Evolutionary conservation across 306 rosid species (phyloP).

Genomic region (Glycine soja): DNA sequence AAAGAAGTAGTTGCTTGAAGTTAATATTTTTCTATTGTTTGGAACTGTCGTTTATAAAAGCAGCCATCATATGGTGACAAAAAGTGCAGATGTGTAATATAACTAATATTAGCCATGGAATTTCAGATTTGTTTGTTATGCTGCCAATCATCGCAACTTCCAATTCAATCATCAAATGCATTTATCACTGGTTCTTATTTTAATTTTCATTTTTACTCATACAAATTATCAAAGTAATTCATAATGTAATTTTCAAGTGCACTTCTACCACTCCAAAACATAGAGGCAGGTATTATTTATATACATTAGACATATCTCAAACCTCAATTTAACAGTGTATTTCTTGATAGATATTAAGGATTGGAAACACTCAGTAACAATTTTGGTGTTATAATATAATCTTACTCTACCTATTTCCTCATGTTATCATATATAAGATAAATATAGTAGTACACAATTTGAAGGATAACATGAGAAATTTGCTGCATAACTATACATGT

Average conservation of each 20-base stretch:
- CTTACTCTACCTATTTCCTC: neutral
- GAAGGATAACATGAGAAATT: slow-evolving; percentile 32
- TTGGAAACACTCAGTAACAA: neutral
- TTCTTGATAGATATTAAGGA: neutral
- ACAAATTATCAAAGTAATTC: neutral
- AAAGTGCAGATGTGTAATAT: neutral
- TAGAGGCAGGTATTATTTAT: neutral
- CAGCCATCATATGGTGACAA: neutral
- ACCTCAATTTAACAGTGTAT: neutral
- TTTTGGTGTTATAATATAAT: neutral
- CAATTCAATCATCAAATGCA: neutral
- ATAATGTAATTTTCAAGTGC: neutral
- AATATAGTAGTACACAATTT: neutral
- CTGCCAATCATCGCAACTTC: neutral
- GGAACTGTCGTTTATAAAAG: too few relatives aligned
- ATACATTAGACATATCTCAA: neutral
- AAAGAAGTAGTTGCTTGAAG: too few relatives aligned
- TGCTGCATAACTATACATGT: slow-evolving; percentile 28
- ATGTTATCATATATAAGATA: neutral
- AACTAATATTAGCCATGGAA: neutral
- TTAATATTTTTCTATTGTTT: too few relatives aligned
- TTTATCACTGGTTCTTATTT: neutral
- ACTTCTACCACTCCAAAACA: neutral
- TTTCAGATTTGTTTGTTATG: neutral
- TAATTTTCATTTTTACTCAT: neutral